Evolutionary conservation across 352 stramenopile species (phyloP), one percentile per base, ranked within the genome.

Genomic region (Phytophthora pini): DNA sequence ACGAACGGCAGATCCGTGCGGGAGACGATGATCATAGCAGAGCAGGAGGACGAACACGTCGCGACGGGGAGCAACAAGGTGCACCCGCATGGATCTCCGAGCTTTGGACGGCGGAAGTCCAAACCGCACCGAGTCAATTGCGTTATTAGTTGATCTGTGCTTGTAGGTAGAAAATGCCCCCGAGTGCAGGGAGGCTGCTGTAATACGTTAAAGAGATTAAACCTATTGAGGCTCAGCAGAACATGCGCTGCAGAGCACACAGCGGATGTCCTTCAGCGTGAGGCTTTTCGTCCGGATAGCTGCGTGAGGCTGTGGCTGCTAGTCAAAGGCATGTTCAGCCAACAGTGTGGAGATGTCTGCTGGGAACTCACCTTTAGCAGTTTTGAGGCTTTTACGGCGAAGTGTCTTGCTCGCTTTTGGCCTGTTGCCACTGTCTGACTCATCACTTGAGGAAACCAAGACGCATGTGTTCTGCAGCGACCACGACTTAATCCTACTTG

Each of bases 1-100:
- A 80, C 80, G 20, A 88, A 87, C 43, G 79, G 77, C 6, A 76
- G 68, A 31, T 88, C 80, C 3, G 44, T 91, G 22, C 75, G 80
- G 1, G 82, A 91, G 43, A 91, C 82, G 45, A 87, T 81, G 73
- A 78, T 87, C 38, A 91, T 89, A 57, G 70, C 82, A 0, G 82
- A 91, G 59, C 74, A 84, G 34, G 79, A 88, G n/a, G 80, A 89
- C 47, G 77, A 87, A 27, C 61, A 34, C 12, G 31, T 60, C 2
- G 46, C 50, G 13, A 65, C 59, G 20, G 43, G 9, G 31, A 65
- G 51, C 46, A 74, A 56, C 49, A 54, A 53, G 36, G 41, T 29
- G 38, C 56, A 65, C 43, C 51, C 50, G 20, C 53, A 67, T 39
- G 24, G 62, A 24, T 70, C 68, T 13, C 59, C 51, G 17, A 65